Evolutionary conservation across 176 grass and related monocot species (phyloP).

Genomic region (Bonia amplexicaulis): DNA sequence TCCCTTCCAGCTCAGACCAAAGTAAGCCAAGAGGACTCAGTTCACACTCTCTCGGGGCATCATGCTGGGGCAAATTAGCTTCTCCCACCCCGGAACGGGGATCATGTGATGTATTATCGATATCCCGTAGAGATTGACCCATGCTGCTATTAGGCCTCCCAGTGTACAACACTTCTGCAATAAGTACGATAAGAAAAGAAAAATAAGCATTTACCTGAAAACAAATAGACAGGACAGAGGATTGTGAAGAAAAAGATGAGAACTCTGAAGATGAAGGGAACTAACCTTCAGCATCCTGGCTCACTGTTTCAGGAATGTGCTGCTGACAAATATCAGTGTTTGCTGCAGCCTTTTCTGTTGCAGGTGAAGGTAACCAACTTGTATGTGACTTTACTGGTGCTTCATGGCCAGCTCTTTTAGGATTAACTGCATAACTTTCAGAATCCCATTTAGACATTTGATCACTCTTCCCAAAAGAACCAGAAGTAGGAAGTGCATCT

Average conservation of each 20-base stretch:
- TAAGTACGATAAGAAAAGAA: conserved; percentile 3
- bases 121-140: conserved; percentile 43
- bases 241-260: background rate
- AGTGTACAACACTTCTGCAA: conserved; percentile 79
- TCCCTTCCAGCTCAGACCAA: conserved; percentile 95
- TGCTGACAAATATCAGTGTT: conserved; percentile 25
- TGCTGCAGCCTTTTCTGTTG: conserved; percentile 8
- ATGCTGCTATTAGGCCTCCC: conserved; percentile 52
- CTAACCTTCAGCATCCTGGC: conserved; percentile 61
- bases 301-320: conserved; percentile 36
- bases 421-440: conserved; percentile 28
- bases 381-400: conserved; percentile 1
- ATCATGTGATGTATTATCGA: conserved; percentile 27
- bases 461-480: conserved; percentile 40
- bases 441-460: conserved; percentile 30
- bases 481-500: conserved; percentile 23
- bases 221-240: background rate
- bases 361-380: conserved; percentile 19
- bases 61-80: conserved; percentile 39
- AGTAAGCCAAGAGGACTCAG: conserved; percentile 82
- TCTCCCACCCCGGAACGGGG: conserved; percentile 40
- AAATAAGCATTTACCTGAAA: conserved; percentile 4
- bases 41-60: conserved; percentile 52
- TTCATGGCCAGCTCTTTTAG: conserved; percentile 37
- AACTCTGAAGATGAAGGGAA: background rate